Conservation (phyloP, 2,329 filamentous ascomycete genomes). For the Onygenales sp. region DNA sequence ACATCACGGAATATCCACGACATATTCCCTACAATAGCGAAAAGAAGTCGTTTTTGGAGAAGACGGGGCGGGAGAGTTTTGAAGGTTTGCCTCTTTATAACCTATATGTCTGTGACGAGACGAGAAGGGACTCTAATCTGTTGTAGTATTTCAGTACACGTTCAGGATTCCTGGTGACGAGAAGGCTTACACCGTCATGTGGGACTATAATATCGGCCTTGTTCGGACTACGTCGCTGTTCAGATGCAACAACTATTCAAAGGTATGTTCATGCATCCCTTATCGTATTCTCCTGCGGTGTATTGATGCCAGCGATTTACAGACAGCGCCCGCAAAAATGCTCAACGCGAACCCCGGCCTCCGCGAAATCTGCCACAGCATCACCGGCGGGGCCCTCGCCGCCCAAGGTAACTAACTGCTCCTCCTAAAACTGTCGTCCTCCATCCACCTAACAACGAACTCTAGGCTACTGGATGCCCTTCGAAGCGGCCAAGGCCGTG, state of each 20-base stretch:
- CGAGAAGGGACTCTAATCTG: neutral
- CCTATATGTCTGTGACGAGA: neutral
- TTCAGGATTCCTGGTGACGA: constrained; percentile 63
- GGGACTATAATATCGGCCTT: constrained; percentile 93
- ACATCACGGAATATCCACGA: constrained; percentile 51
- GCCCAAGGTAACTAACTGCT: constrained; percentile 65
- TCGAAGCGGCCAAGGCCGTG: constrained; percentile 70
- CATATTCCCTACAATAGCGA: constrained; percentile 93
- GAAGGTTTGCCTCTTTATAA: constrained; percentile 2
- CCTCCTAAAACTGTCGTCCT: too few species aligned
- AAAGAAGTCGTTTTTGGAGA: constrained; percentile 79
- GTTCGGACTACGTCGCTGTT: constrained; percentile 93
- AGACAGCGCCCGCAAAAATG: constrained; percentile 87
- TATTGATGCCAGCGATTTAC: neutral
- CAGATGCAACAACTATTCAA: constrained; percentile 78
- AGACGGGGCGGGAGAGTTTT: constrained; percentile 68
- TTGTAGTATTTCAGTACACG: constrained; percentile 69
- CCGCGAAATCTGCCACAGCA: constrained; percentile 82
- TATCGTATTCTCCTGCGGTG: constrained; percentile 7
- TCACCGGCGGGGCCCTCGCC: constrained; percentile 81
- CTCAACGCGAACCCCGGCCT: constrained; percentile 69
- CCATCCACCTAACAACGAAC: constrained; percentile 1
- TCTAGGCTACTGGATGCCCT: constrained; percentile 98
- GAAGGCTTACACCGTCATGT: constrained; percentile 69
- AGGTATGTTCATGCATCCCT: constrained; percentile 47